These are phyloP conservation scores for Ascosphaera apis DNA, from an alignment of 2,329 filamentous ascomycete genomes.

Conservation along the genomic window DNA sequence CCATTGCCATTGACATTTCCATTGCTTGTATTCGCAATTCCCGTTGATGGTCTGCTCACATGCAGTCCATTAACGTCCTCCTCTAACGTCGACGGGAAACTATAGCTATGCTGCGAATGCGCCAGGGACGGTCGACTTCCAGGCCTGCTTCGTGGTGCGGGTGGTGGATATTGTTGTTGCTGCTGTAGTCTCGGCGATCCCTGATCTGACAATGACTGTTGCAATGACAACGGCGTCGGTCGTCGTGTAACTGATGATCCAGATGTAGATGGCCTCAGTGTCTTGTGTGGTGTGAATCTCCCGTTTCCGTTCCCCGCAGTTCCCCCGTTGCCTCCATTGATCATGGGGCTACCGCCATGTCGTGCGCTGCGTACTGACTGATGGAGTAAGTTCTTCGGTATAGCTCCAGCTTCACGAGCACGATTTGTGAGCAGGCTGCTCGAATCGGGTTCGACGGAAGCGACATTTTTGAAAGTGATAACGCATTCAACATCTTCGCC, in stretches of 20 bases:
- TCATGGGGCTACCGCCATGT: not conserved
- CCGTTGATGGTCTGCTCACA: too few species aligned
- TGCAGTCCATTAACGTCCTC: not conserved
- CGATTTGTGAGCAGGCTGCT: constrained; percentile 10
- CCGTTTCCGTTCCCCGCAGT: too few species aligned
- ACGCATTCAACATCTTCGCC: constrained; percentile 90
- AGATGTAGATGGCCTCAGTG: not conserved
- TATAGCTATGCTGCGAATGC: constrained; percentile 1
- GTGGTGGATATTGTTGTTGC: too few species aligned
- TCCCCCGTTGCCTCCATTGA: too few species aligned
- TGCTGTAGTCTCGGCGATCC: too few species aligned
- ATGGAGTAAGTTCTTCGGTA: constrained; percentile 2
- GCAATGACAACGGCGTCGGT: not conserved
- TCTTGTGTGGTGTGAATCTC: not conserved
- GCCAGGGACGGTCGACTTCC: not conserved
- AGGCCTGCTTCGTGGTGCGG: too few species aligned
- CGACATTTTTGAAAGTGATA: constrained; percentile 85
- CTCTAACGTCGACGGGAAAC: constrained; percentile 6
- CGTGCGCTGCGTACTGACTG: not conserved
- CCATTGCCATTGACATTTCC: constrained; percentile 8
- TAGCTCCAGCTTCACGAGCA: constrained; percentile 13
- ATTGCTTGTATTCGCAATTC: too few species aligned
- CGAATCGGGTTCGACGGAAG: constrained; percentile 19
- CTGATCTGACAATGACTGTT: not conserved
- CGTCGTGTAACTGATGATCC: not conserved